A percentile compares a stretch with the other conserved stretches of the same genome.
Evolutionary conservation across 116 monocot species (phyloP).

Genomic region (Papilionanthe hybrid): DNA sequence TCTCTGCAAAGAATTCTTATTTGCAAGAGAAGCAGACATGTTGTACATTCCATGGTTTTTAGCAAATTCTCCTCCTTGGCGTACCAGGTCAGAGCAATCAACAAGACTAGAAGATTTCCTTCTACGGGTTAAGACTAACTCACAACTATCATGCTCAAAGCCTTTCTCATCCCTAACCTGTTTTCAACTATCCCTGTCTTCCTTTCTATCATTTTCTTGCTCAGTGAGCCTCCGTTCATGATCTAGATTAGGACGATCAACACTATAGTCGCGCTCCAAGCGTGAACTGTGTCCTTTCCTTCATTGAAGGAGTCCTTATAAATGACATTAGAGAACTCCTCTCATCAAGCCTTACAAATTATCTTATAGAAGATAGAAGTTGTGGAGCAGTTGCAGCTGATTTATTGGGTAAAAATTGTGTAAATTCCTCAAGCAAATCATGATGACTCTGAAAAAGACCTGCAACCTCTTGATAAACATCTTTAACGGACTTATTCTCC

Average conservation of each 20-base stretch:
- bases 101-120: constrained; percentile 48
- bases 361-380: too few relatives aligned
- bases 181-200: constrained; percentile 58
- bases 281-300: constrained; percentile 53
- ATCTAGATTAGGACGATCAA: constrained; percentile 75
- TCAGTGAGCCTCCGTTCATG: constrained; percentile 63
- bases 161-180: constrained; percentile 66
- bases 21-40: constrained; percentile 56
- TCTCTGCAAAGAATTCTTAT: constrained; percentile 33
- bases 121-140: constrained; percentile 38
- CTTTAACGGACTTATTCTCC: too few relatives aligned
- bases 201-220: constrained; percentile 68
- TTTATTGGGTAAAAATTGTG: too few relatives aligned
- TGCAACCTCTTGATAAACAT: too few relatives aligned
- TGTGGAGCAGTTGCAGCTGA: too few relatives aligned
- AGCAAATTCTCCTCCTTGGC: constrained; percentile 46
- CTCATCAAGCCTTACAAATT: too few relatives aligned
- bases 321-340: too few relatives aligned
- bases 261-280: constrained; percentile 65
- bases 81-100: constrained; percentile 54
- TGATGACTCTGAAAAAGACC: too few relatives aligned
- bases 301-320: too few relatives aligned
- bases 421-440: too few relatives aligned
- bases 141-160: constrained; percentile 59
- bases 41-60: constrained; percentile 50